Evolutionary conservation across 2,329 filamentous ascomycete genomes (phyloP).

Genomic region (Cladosporium phlei): DNA sequence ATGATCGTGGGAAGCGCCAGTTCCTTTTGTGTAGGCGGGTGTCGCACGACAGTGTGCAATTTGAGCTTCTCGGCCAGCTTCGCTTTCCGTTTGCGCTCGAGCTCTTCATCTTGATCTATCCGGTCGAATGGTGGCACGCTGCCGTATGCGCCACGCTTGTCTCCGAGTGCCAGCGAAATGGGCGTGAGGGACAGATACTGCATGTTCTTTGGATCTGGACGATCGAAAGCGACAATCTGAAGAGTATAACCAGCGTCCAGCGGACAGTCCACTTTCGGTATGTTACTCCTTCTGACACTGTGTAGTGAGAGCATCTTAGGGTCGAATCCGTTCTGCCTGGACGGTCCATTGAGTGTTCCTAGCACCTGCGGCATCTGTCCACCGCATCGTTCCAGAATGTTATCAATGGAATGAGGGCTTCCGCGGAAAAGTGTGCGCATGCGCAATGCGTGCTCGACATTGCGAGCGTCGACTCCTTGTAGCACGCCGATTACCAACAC

Average conservation of each 20-base stretch:
- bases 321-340: slow-evolving; percentile 51
- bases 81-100: slow-evolving; percentile 57
- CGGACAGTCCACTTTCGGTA: slow-evolving; percentile 70
- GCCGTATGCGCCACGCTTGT: slow-evolving; percentile 52
- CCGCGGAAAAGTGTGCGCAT: slow-evolving; percentile 78
- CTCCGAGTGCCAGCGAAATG: slow-evolving; percentile 78
- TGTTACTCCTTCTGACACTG: slow-evolving; percentile 44
- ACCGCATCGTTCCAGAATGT: slow-evolving; percentile 81
- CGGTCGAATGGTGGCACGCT: slow-evolving; percentile 44
- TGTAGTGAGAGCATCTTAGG: slow-evolving; percentile 64
- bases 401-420: slow-evolving; percentile 70
- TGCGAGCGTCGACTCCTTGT: slow-evolving; percentile 81
- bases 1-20: slow-evolving; percentile 73
- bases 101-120: slow-evolving; percentile 69
- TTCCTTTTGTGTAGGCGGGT: slow-evolving; percentile 75
- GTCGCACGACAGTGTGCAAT: slow-evolving; percentile 77
- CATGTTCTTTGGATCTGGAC: slow-evolving; percentile 81
- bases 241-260: slow-evolving; percentile 63
- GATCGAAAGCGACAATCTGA: slow-evolving; percentile 84
- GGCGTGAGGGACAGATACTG: slow-evolving; percentile 91
- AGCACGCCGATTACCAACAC: slow-evolving; percentile 85
- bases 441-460: slow-evolving; percentile 82
- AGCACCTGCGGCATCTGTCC: slow-evolving; percentile 78
- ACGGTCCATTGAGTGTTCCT: slow-evolving; percentile 67
- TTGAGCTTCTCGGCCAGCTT: slow-evolving; percentile 80